Conservation (phyloP, 2,329 filamentous ascomycete species). For the Alternaria sp. region DNA sequence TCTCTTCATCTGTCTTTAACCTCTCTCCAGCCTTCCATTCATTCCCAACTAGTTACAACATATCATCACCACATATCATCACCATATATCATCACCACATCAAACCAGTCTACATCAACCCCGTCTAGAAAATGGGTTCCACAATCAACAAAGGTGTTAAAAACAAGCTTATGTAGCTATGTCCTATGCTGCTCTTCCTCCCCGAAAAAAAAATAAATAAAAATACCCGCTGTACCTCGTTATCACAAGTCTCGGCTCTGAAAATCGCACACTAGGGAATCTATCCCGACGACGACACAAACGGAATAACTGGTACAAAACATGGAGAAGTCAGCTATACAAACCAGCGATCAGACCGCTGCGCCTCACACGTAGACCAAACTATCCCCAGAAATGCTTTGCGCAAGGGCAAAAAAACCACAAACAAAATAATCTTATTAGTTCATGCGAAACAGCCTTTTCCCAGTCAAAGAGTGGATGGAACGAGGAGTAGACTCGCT, state of each 20-base stretch:
- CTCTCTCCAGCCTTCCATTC: neutral
- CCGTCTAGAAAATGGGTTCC: neutral
- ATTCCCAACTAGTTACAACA: neutral
- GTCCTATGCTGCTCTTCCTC: neutral
- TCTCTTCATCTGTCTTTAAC: neutral
- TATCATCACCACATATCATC: neutral
- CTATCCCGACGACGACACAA: neutral
- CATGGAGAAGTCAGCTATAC: slow-evolving; percentile 1
- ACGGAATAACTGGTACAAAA: neutral
- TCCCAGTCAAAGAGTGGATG: neutral
- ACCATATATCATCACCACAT: neutral
- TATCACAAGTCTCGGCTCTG: neutral
- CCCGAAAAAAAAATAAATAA: too few species aligned
- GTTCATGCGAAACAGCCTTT: neutral
- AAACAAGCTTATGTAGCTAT: neutral
- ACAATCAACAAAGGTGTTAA: neutral
- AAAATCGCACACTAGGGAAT: neutral
- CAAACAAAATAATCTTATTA: too few species aligned
- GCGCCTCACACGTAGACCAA: neutral
- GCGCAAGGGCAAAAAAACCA: neutral
- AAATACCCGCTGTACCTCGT: neutral
- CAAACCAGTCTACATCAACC: neutral
- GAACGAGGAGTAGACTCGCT: neutral
- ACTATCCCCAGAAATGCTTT: neutral
- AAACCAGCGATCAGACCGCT: neutral